Evolutionary conservation across 257 asterid genomes (phyloP), one percentile per base, ranked within the genome.

Genomic region (Primulina eburnea): DNA sequence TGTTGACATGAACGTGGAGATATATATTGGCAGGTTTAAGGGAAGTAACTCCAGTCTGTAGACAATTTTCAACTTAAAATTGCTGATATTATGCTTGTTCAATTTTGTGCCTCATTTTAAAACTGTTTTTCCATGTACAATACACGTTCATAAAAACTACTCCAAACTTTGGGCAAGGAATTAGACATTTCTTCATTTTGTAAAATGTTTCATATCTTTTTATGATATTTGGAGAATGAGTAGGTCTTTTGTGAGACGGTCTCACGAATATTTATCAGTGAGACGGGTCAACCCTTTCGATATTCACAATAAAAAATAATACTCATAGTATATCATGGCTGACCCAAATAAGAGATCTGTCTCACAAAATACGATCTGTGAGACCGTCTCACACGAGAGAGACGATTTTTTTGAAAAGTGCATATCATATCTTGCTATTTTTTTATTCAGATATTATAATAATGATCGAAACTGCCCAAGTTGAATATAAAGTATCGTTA

Each of bases 1-100:
- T 72, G 32, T 70, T 84, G 71, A 79, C 74, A 59, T 29, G 24
- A 57, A 16, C 17, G 21, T 16, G 57, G 57, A 50, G 20, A 50
- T 50, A 17, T 50, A 50, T 50, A 17, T 50, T 50, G 20, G 6
- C 20, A 14, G 20, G 57, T 50, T 50, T 16, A 50, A 50, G 8
- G 26, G 26, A 24, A 24, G 26, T 24, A 24, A 24, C 26, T 24
- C 26, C 26, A 24, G 26, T 24, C 57, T 17, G 8, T 50, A 16
- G 57, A 5, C 55, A 16, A 16, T 17, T 16, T 50, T 16, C 21
- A 50, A 20, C 57, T 50, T 2, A 50, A 50, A 17, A 50, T 1
- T 50, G 57, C 57, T 50, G 57, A 50, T 50, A 17, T 50, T 50
- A 16, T 50, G 57, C 21, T 16, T 50, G n/a, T 50, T 50, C 18